These are phyloP conservation scores for Penicillium frequentans DNA, from an alignment of 2,329 filamentous ascomycete genomes.

Conservation along the genomic window DNA sequence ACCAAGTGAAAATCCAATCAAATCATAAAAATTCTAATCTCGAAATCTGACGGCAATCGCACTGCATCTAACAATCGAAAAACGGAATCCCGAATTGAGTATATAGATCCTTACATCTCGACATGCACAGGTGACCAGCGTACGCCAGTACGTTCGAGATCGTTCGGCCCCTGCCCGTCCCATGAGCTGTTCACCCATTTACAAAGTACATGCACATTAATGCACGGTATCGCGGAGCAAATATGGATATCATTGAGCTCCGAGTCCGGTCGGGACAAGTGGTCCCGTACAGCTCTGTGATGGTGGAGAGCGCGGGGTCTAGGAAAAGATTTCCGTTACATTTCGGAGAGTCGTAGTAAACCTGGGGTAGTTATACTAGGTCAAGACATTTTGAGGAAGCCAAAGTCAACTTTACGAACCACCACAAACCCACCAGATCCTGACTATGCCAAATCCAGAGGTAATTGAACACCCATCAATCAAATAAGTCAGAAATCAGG, in stretches of 20 bases:
- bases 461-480: background rate
- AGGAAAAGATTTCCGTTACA: background rate
- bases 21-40: background rate
- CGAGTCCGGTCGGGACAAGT: background rate
- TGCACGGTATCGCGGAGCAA: too few relatives aligned
- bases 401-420: background rate
- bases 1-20: background rate
- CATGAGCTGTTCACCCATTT: background rate
- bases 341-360: background rate
- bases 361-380: background rate
- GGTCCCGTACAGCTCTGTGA: too few relatives aligned
- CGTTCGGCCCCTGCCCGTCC: background rate
- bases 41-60: background rate
- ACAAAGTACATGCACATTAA: background rate
- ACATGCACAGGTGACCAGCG: constrained; percentile 10
- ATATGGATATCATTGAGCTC: too few relatives aligned
- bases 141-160: constrained; percentile 10
- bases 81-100: background rate
- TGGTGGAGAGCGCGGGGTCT: background rate
- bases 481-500: background rate
- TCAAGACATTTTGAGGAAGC: too few relatives aligned
- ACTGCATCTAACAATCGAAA: background rate
- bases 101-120: background rate
- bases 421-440: background rate
- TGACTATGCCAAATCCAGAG: too few relatives aligned